Evolutionary conservation across 352 stramenopile genomes (phyloP).

Genomic region (Hyaloperonospora brassicae): DNA sequence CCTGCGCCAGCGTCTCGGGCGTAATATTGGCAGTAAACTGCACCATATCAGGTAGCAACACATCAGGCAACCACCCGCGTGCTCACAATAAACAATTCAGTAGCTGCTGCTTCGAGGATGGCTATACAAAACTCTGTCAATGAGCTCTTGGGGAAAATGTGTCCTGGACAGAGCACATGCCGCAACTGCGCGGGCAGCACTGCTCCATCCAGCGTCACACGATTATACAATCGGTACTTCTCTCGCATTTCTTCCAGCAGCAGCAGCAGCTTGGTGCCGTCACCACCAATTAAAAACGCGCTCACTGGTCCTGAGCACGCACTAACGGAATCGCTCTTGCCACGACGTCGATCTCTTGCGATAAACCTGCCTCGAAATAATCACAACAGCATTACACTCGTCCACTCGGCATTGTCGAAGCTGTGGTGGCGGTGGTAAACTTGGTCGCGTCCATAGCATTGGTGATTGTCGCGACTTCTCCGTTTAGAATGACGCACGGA

Average conservation of each 20-base stretch:
- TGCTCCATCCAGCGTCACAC: slow-evolving; percentile 89
- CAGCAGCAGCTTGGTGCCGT: slow-evolving; percentile 90
- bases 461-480: slow-evolving; percentile 90
- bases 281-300: slow-evolving; percentile 95
- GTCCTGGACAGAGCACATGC: slow-evolving; percentile 86
- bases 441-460: slow-evolving; percentile 95
- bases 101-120: slow-evolving; percentile 94
- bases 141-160: slow-evolving; percentile 98
- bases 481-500: slow-evolving; percentile 83
- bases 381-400: slow-evolving; percentile 88
- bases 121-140: slow-evolving; percentile 99
- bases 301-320: slow-evolving; percentile 70
- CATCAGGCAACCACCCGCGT: slow-evolving; percentile 94
- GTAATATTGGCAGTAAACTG: slow-evolving; percentile 78
- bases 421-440: slow-evolving; percentile 81
- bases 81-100: slow-evolving; percentile 92
- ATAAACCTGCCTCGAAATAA: slow-evolving; percentile 94
- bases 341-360: slow-evolving; percentile 96
- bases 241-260: slow-evolving; percentile 97
- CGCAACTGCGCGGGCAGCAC: slow-evolving; percentile 89
- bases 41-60: slow-evolving; percentile 90
- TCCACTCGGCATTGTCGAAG: slow-evolving; percentile 1
- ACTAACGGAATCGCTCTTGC: slow-evolving; percentile 87
- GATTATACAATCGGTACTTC: slow-evolving; percentile 90
- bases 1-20: slow-evolving; percentile 63